A percentile compares a stretch with the other conserved stretches of the same genome.
These are phyloP conservation scores for Zoysia pacifica DNA, from an alignment of 176 grass and related monocot species.

Conservation along the genomic window DNA sequence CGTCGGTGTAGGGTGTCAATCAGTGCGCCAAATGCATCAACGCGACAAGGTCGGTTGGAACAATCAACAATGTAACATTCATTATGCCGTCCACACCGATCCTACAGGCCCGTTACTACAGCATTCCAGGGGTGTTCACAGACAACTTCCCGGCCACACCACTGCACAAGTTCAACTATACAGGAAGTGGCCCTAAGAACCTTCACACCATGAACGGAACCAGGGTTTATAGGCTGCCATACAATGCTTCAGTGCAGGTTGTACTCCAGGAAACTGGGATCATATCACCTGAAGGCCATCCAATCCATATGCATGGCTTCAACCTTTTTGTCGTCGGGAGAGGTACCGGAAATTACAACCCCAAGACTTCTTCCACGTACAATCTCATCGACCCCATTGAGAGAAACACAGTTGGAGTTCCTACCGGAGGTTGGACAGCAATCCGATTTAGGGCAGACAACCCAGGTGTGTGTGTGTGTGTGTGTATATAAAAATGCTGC, in stretches of 20 bases:
- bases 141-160: conserved; percentile 61
- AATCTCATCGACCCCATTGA: conserved; percentile 75
- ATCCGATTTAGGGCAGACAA: conserved; percentile 80
- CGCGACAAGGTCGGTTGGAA: conserved; percentile 40
- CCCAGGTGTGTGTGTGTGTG: conserved; percentile 47
- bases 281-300: conserved; percentile 70
- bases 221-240: conserved; percentile 60
- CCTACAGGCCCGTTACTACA: conserved; percentile 73
- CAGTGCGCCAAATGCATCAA: conserved; percentile 58
- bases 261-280: conserved; percentile 72
- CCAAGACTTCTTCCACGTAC: conserved; percentile 49
- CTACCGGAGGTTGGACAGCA: conserved; percentile 62
- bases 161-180: conserved; percentile 56
- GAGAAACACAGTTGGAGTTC: conserved; percentile 69
- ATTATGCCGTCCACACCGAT: conserved; percentile 60
- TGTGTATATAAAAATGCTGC: no score
- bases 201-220: conserved; percentile 69
- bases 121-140: conserved; percentile 62
- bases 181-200: conserved; percentile 63
- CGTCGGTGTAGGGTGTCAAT: conserved; percentile 58
- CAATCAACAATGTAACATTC: conserved; percentile 69
- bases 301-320: conserved; percentile 72
- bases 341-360: conserved; percentile 63
- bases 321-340: conserved; percentile 69
- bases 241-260: conserved; percentile 66